A percentile compares a stretch with the other conserved stretches of the same genome.
Evolutionary conservation across 768 basidiomycete species (phyloP).

Genomic region (Fibroporia radiculosa): DNA sequence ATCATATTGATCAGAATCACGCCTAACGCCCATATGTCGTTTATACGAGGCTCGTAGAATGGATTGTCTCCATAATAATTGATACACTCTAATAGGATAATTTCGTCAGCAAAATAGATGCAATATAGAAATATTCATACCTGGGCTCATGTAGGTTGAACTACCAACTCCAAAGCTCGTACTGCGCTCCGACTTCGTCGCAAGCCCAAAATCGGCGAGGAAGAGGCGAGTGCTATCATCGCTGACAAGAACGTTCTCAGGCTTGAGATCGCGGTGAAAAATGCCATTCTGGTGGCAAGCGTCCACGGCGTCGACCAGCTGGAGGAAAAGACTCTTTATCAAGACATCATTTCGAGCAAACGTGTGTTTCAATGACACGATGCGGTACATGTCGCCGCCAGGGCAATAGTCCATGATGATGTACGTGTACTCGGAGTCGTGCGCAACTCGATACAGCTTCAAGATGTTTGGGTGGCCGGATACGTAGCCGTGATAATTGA

Average conservation of each 20-base stretch:
- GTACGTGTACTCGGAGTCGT: conserved; percentile 55
- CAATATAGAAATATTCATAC: conserved; percentile 27
- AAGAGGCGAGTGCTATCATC: conserved; percentile 29
- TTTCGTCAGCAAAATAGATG: conserved; percentile 9
- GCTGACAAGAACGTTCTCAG: conserved; percentile 42
- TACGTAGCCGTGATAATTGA: conserved; percentile 46
- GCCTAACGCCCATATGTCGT: conserved; percentile 70
- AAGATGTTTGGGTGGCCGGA: conserved; percentile 57
- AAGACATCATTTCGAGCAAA: conserved; percentile 37
- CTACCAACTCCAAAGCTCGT: conserved; percentile 53
- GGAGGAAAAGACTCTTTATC: conserved; percentile 41
- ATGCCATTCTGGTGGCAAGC: conserved; percentile 42
- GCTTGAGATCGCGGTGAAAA: conserved; percentile 53
- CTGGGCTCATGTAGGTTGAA: conserved; percentile 63
- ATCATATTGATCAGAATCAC: conserved; percentile 82
- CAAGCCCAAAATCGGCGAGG: conserved; percentile 39
- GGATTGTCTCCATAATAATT: conserved; percentile 35
- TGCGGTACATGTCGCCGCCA: conserved; percentile 39
- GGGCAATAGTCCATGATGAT: conserved; percentile 45
- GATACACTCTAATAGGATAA: conserved; percentile 42
- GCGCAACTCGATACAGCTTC: conserved; percentile 55
- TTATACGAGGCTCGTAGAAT: conserved; percentile 50
- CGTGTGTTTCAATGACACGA: conserved; percentile 27
- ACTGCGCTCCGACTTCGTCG: conserved; percentile 27
- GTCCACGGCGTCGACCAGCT: conserved; percentile 45